phyloP scores from a whole-genome alignment of 257 asterid species.

The Knoxia roxburghii region DNA sequence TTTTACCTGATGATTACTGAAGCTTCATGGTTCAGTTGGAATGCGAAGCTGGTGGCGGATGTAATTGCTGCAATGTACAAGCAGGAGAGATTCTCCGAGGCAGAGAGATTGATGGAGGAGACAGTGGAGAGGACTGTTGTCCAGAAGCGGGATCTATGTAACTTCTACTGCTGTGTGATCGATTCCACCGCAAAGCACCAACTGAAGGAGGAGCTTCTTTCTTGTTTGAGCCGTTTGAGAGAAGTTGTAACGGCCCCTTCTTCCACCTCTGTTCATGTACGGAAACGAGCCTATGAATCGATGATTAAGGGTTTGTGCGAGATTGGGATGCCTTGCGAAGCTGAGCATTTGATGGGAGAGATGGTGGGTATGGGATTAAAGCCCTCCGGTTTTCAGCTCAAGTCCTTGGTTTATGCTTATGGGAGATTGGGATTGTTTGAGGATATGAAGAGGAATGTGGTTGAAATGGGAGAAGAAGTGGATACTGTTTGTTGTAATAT shows the following conservation, averaged over 20 bases:
- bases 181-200: conserved; percentile 50
- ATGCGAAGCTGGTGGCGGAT: conserved; percentile 70
- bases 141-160: conserved; percentile 55
- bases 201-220: conserved; percentile 38
- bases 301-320: conserved; percentile 54
- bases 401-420: conserved; percentile 59
- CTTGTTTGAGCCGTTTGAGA: conserved; percentile 36
- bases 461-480: conserved; percentile 41
- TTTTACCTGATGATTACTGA: conserved; percentile 53
- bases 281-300: conserved; percentile 58
- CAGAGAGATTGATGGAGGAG: conserved; percentile 41
- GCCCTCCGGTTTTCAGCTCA: conserved; percentile 51
- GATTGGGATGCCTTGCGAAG: conserved; percentile 55
- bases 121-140: conserved; percentile 37
- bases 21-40: conserved; percentile 89
- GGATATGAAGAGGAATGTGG: conserved; percentile 61
- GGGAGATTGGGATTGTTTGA: conserved; percentile 62
- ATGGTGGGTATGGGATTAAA: conserved; percentile 55
- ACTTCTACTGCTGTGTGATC: conserved; percentile 56
- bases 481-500: conserved; percentile 76
- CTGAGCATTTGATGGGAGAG: conserved; percentile 58
- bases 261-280: conserved; percentile 50
- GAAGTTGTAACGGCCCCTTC: conserved; percentile 36
- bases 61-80: conserved; percentile 49
- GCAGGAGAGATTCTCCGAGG: conserved; percentile 44